Evolutionary conservation across 2,329 filamentous ascomycete genomes (phyloP).

Genomic region (Coniella vitis): DNA sequence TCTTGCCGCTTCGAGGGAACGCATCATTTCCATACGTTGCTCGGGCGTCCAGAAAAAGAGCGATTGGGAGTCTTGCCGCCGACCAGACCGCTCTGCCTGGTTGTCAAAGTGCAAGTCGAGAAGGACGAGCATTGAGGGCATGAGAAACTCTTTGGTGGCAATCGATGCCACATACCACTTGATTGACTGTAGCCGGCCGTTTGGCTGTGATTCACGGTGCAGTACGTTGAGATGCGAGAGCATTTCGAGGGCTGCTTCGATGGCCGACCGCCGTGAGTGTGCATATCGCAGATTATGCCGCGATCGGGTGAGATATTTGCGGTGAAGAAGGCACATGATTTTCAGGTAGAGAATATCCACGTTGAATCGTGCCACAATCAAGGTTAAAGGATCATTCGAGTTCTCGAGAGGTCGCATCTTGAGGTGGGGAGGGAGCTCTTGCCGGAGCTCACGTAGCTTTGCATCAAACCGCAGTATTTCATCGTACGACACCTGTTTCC

Average conservation of each 20-base stretch:
- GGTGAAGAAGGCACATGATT: slow-evolving; percentile 80
- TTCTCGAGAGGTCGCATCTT: slow-evolving; percentile 69
- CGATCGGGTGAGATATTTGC: slow-evolving; percentile 76
- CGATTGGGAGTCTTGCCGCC: slow-evolving; percentile 36
- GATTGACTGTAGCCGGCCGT: slow-evolving; percentile 64
- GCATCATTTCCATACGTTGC: slow-evolving; percentile 68
- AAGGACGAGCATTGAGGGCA: slow-evolving; percentile 78
- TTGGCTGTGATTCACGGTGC: slow-evolving; percentile 64
- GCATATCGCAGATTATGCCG: slow-evolving; percentile 73
- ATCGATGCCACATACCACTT: slow-evolving; percentile 75
- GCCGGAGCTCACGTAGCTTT: slow-evolving; percentile 52
- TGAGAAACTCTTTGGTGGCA: slow-evolving; percentile 76
- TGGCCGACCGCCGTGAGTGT: slow-evolving; percentile 75
- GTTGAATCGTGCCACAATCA: slow-evolving; percentile 79
- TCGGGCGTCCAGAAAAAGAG: slow-evolving; percentile 49
- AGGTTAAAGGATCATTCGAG: slow-evolving; percentile 70
- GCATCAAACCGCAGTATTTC: slow-evolving; percentile 57
- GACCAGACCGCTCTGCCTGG: slow-evolving; percentile 35
- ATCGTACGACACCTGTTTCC: slow-evolving; percentile 52
- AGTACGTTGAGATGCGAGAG: slow-evolving; percentile 71
- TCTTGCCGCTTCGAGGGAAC: slow-evolving; percentile 63
- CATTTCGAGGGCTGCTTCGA: slow-evolving; percentile 80
- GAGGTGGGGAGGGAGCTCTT: slow-evolving; percentile 72
- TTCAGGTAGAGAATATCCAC: slow-evolving; percentile 84
- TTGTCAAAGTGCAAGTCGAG: slow-evolving; percentile 73